Evolutionary conservation across 768 basidiomycete genomes (phyloP).

Genomic region (Chalciporus pseudorubinellus): DNA sequence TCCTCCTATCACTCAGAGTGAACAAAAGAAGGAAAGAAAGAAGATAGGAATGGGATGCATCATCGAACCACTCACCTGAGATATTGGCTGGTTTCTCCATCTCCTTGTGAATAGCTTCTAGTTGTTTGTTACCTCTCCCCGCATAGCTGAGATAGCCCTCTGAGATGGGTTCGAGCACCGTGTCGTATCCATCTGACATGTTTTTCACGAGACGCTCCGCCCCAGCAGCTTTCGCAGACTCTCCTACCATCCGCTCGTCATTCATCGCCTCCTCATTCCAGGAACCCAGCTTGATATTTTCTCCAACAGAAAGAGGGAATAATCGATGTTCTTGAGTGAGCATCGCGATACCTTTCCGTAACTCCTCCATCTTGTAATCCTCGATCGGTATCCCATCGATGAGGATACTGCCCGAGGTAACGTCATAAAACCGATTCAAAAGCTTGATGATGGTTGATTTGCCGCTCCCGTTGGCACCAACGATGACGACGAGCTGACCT

Average conservation of each 20-base stretch:
- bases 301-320: conserved; percentile 37
- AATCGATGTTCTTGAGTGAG: conserved; percentile 41
- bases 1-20: too few species aligned
- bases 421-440: conserved; percentile 34
- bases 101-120: conserved; percentile 16
- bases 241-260: conserved; percentile 13
- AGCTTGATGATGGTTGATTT: conserved; percentile 42
- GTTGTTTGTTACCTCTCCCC: conserved; percentile 10
- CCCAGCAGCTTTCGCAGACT: conserved; percentile 35
- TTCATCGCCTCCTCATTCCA: conserved; percentile 10
- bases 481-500: conserved; percentile 36
- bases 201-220: conserved; percentile 40
- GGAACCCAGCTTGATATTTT: conserved; percentile 41
- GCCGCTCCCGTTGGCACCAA: conserved; percentile 34
- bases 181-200: conserved; percentile 38
- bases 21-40: too few species aligned
- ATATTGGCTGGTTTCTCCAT: conserved; percentile 20
- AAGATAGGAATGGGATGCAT: too few species aligned
- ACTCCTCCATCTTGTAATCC: conserved; percentile 28
- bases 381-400: conserved; percentile 38
- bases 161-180: conserved; percentile 35
- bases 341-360: conserved; percentile 41
- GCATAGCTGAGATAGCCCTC: conserved; percentile 28
- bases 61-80: conserved; percentile 28
- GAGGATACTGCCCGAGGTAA: conserved; percentile 36